Percentiles rank a stretch among this genome's conserved stretches.
Conservation (phyloP, 129 eudicot genomes). For the Tanacetum coccineum region DNA sequence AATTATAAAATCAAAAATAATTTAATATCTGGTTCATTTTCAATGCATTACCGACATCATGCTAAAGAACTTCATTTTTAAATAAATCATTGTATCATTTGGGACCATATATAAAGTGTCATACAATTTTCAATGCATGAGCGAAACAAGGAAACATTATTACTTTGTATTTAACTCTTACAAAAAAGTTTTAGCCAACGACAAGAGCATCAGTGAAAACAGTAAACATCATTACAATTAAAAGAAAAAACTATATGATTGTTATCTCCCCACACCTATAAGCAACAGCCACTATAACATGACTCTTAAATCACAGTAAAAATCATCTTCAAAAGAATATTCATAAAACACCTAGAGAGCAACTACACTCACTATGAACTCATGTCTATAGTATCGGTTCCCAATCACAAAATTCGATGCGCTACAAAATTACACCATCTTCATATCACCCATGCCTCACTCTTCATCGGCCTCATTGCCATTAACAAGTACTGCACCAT, state of each 20-base stretch:
- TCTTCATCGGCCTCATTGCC: slow-evolving; percentile 57
- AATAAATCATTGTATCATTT: no score
- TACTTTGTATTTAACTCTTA: slow-evolving; percentile 5
- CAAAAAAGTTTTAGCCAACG: neutral
- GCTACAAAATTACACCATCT: slow-evolving; percentile 27
- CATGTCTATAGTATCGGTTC: slow-evolving; percentile 14
- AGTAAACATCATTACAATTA: slow-evolving; percentile 11
- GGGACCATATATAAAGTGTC: no score
- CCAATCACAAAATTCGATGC: slow-evolving; percentile 15
- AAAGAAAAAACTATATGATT: slow-evolving; percentile 20
- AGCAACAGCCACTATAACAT: slow-evolving; percentile 18
- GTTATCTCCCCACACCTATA: slow-evolving; percentile 14
- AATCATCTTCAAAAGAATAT: slow-evolving; percentile 16
- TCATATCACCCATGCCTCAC: slow-evolving; percentile 45
- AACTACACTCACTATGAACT: slow-evolving; percentile 13
- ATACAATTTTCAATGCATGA: neutral
- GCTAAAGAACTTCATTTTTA: no score
- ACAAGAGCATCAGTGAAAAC: neutral
- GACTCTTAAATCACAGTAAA: slow-evolving; percentile 20
- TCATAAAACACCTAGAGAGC: slow-evolving; percentile 17
- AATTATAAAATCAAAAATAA: no score
- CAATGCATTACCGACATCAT: no score
- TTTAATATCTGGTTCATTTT: no score
- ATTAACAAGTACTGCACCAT: slow-evolving; percentile 91
- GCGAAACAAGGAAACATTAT: neutral